Conservation (phyloP, 805 yeast genomes). For the Pichia nanzhaoensis region DNA sequence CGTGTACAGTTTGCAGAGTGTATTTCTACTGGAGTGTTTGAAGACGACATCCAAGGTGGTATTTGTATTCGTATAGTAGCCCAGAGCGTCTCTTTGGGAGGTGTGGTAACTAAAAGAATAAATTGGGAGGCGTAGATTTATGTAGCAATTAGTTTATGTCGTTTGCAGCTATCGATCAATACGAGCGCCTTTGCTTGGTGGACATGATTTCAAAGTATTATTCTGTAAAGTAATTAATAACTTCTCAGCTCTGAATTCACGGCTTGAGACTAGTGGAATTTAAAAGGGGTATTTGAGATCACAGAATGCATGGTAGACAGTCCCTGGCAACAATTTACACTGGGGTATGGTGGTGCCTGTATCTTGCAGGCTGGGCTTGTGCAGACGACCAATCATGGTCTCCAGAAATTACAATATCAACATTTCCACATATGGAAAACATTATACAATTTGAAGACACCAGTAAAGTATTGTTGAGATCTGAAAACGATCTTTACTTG, state of each 20-base stretch:
- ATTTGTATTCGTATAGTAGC: neutral
- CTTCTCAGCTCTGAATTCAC: too few relatives aligned
- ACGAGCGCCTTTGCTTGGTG: too few relatives aligned
- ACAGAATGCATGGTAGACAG: neutral
- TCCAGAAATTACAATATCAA: slow-evolving; percentile 18
- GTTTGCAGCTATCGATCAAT: neutral
- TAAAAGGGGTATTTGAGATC: too few relatives aligned
- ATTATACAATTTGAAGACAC: slow-evolving; percentile 50
- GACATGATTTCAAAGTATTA: too few relatives aligned
- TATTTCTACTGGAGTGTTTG: slow-evolving; percentile 14
- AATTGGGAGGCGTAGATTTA: neutral
- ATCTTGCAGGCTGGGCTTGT: neutral
- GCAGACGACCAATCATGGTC: slow-evolving; percentile 9
- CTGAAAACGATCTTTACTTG: slow-evolving; percentile 27
- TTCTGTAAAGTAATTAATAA: too few relatives aligned
- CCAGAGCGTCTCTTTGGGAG: slow-evolving; percentile 7
- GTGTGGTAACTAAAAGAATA: neutral
- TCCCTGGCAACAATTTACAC: neutral
- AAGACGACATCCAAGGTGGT: slow-evolving; percentile 13
- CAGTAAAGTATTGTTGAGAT: slow-evolving; percentile 32
- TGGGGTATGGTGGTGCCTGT: neutral
- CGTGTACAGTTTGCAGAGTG: slow-evolving; percentile 15
- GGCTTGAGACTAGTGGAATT: too few relatives aligned
- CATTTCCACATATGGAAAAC: slow-evolving; percentile 13
- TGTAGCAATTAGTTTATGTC: neutral